Evolutionary conservation across 2,329 filamentous ascomycete genomes (phyloP), one percentile per base, ranked within the genome.

Genomic region (Aureobasidium subglaciale): DNA sequence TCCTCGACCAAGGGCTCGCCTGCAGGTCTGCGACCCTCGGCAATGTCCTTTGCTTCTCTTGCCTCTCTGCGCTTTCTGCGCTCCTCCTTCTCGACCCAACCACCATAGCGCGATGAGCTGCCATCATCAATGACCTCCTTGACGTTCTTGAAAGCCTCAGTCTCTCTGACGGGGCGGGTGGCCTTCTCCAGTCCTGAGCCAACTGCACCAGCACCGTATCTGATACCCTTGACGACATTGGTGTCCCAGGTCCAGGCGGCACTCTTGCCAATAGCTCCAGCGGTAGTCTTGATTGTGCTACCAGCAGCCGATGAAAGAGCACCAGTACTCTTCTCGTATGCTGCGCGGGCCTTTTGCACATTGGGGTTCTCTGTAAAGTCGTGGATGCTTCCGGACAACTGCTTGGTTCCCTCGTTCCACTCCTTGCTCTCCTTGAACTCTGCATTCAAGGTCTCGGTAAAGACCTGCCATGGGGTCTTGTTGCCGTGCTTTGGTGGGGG

Each of bases 401-500:
- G 89, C 76, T 99, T 97, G 38, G 92, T 99, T 40, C 90, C 95
- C 68, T 99, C 93, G 67, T 99, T 96, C 93, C 93, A 99, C 71
- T 99, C 93, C 69, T 97, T 96, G 15, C 91, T 97, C 52, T 90
- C 88, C 72, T 96, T 90, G 75, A 99, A 95, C 73, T 99, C 93
- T 56, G 79, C 81, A 70, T 89, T 84, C 73, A 99, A 83, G n/a
- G 93, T 99, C 68, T 99, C 93, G 67, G 89, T 89, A 76, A 99
- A 99, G 29, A 99, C 93, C 70, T 97, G 90, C 91, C 93, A 97
- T 54, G 93, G 93, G 3, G 92, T 93, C 78, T 99, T 99, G 75
- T 96, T 90, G 59, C 93, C 93, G 68, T 99, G 93, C 18, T 91
- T 92, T n/a, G 93, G 92, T 13, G 91, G 92, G 20, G 92, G 89